phyloP scores from a whole-genome alignment of 1,139 yeast genomes.

The Taphrina deformans region DNA sequence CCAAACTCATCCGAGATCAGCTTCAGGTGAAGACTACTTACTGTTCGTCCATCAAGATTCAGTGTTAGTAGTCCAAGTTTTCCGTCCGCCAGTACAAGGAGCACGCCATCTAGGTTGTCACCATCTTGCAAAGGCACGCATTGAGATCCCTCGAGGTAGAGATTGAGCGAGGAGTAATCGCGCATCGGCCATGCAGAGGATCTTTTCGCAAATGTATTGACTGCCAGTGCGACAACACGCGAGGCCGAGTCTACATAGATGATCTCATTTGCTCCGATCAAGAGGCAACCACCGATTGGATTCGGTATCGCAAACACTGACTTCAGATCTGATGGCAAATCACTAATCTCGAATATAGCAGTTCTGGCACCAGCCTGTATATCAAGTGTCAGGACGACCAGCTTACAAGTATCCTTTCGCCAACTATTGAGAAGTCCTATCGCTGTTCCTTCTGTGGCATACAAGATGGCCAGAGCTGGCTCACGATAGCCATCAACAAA shows the following conservation, averaged over 20 bases:
- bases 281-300: constrained; percentile 70
- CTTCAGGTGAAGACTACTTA: constrained; percentile 45
- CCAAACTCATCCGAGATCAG: constrained; percentile 37
- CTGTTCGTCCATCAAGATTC: constrained; percentile 51
- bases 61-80: constrained; percentile 55
- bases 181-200: constrained; percentile 55
- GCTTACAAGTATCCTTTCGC: constrained; percentile 56
- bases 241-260: constrained; percentile 85
- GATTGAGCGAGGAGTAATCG: constrained; percentile 57
- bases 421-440: constrained; percentile 63
- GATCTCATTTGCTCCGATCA: constrained; percentile 75
- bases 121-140: constrained; percentile 48
- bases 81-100: constrained; percentile 58
- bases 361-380: constrained; percentile 63
- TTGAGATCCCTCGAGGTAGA: constrained; percentile 60
- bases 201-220: constrained; percentile 58
- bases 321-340: constrained; percentile 74
- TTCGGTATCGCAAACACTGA: constrained; percentile 61
- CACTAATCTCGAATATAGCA: constrained; percentile 61
- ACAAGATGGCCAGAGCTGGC: constrained; percentile 74
- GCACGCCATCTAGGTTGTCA: constrained; percentile 49
- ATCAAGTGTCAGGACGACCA: constrained; percentile 65
- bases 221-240: constrained; percentile 63
- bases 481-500: constrained; percentile 71
- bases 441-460: constrained; percentile 67